phyloP scores from a whole-genome alignment of 805 yeast genomes.

The Lipomyces orientalis region DNA sequence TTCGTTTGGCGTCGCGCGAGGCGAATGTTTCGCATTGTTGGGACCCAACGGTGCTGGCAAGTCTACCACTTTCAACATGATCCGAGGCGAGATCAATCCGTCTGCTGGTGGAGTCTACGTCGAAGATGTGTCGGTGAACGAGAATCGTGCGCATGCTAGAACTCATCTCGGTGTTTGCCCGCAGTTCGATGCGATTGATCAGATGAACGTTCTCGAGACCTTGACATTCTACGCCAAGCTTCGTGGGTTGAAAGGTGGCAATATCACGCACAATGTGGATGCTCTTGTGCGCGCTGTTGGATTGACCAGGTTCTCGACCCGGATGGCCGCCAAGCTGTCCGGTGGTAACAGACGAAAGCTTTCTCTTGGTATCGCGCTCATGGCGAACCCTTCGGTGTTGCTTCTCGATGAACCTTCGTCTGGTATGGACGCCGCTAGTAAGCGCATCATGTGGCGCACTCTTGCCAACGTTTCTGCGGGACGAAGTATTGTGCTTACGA shows the following conservation, averaged over 20 bases:
- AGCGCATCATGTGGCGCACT: conserved; percentile 49
- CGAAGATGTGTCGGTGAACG: conserved; percentile 41
- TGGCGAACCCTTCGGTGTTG: conserved; percentile 47
- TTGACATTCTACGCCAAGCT: conserved; percentile 45
- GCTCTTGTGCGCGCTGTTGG: conserved; percentile 46
- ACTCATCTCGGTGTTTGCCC: conserved; percentile 48
- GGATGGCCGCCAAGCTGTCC: conserved; percentile 45
- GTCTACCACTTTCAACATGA: conserved; percentile 48
- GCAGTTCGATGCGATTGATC: conserved; percentile 49
- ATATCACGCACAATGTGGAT: conserved; percentile 42
- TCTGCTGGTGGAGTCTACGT: conserved; percentile 44
- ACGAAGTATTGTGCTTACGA: conserved; percentile 46
- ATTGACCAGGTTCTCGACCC: conserved; percentile 42
- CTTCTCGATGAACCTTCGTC: conserved; percentile 49
- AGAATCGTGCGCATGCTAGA: conserved; percentile 44
- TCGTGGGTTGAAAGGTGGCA: conserved; percentile 42
- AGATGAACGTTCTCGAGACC: conserved; percentile 45
- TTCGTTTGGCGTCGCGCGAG: conserved; percentile 45
- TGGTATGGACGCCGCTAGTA: conserved; percentile 50
- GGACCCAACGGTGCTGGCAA: conserved; percentile 51
- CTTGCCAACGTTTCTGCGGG: conserved; percentile 44
- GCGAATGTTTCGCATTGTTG: conserved; percentile 47
- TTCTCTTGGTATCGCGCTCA: conserved; percentile 47
- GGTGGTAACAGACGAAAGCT: conserved; percentile 49
- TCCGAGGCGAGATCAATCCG: conserved; percentile 46